Evolutionary conservation across 768 basidiomycete genomes (phyloP).

Genomic region (Rhodotorula kratochvilovae): DNA sequence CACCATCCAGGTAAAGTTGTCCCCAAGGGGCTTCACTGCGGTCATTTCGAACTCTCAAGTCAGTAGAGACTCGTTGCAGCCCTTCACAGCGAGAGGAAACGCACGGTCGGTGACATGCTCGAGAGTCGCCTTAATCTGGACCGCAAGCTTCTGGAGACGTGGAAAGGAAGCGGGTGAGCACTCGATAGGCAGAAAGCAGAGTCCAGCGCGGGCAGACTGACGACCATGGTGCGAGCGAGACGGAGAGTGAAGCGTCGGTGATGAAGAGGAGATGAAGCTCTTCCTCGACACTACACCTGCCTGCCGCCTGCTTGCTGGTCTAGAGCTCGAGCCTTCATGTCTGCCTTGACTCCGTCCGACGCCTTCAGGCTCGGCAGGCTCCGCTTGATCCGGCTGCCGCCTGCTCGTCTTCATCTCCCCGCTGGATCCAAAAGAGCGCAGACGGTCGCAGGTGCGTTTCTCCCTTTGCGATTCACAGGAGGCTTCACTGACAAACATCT

Average conservation of each 20-base stretch:
- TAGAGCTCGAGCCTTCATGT: not conserved
- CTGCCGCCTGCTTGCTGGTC: not conserved
- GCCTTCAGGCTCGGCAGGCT: conserved; percentile 24
- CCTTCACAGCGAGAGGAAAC: not conserved
- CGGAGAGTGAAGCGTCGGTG: not conserved
- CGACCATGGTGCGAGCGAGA: not conserved
- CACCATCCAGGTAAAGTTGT: conserved; percentile 38
- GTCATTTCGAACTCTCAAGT: accelerated
- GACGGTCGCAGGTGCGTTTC: not conserved
- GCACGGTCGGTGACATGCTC: conserved; percentile 40
- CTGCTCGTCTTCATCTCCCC: not conserved
- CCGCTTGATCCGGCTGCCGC: conserved; percentile 28
- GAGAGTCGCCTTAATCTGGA: conserved; percentile 41
- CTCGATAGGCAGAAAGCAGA: not conserved
- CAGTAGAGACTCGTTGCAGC: not conserved
- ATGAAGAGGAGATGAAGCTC: not conserved
- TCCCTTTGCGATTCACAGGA: too few relatives aligned
- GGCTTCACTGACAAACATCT: too few relatives aligned
- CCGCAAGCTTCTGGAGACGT: conserved; percentile 38
- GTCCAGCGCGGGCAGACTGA: too few relatives aligned
- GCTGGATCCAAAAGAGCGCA: not conserved
- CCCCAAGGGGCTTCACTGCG: conserved; percentile 30
- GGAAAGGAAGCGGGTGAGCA: not conserved
- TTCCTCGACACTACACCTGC: not conserved
- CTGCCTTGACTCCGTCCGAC: not conserved